These are phyloP conservation scores for Cyphellophora europaea DNA, from an alignment of 2,329 filamentous ascomycete species.

Conservation along the genomic window DNA sequence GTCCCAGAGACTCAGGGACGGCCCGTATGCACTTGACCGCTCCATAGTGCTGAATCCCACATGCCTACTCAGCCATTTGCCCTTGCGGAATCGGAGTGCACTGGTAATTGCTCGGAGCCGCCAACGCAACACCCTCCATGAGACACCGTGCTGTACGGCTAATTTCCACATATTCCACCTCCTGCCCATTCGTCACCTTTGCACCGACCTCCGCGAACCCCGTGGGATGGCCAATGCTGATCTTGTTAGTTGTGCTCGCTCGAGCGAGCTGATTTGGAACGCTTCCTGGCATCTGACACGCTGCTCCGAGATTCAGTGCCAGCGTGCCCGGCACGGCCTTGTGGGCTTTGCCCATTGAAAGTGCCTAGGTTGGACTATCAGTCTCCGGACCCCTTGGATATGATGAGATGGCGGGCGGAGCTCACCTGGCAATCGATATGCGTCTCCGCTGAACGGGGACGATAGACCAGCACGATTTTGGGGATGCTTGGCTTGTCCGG, in stretches of 20 bases:
- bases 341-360: slow-evolving; percentile 49
- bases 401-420: no score
- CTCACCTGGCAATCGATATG: slow-evolving; percentile 36
- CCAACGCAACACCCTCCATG: slow-evolving; percentile 16
- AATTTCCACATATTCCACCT: slow-evolving; percentile 12
- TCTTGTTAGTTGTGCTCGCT: slow-evolving; percentile 18
- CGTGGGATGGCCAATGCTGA: slow-evolving; percentile 37
- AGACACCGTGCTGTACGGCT: slow-evolving; percentile 14
- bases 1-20: no score
- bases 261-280: slow-evolving; percentile 25
- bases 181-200: slow-evolving; percentile 5
- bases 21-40: no score
- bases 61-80: no score
- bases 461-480: slow-evolving; percentile 56
- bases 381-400: no score
- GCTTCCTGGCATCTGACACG: slow-evolving; percentile 36
- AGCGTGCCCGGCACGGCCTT: slow-evolving; percentile 48
- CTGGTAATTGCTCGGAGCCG: no score
- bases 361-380: no score
- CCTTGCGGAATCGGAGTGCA: no score
- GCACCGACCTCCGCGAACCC: slow-evolving; percentile 24
- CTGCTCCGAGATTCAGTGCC: slow-evolving; percentile 40
- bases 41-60: no score
- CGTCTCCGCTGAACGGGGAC: slow-evolving; percentile 35
- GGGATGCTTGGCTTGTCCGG: slow-evolving; percentile 34